phyloP scores from a whole-genome alignment of 192 early-diverging fungal genomes.

The Entomortierella lignicola region DNA sequence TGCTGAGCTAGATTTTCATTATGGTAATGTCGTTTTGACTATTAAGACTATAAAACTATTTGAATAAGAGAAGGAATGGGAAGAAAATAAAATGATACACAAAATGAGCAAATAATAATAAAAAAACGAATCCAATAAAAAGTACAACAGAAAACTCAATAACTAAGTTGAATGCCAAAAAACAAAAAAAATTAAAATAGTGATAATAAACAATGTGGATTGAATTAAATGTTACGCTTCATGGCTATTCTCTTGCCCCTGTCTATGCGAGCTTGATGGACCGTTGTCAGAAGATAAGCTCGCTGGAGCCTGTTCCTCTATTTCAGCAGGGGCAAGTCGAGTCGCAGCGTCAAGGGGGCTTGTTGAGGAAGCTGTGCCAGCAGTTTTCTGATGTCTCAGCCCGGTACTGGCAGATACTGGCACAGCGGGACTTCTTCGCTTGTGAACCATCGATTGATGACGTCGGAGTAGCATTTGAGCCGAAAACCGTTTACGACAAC shows the following conservation, averaged over 20 bases:
- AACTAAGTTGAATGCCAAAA: too few species aligned
- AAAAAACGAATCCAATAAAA: too few species aligned
- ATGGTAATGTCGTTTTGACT: too few species aligned
- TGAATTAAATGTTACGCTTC: not conserved
- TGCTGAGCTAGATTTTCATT: too few species aligned
- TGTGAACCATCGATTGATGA: conserved; percentile 53
- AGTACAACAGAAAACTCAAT: too few species aligned
- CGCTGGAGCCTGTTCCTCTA: not conserved
- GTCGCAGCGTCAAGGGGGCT: not conserved
- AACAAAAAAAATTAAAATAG: not conserved
- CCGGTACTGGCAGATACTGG: conserved; percentile 16
- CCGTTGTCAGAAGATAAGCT: not conserved
- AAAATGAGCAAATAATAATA: too few species aligned
- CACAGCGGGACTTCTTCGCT: conserved; percentile 33
- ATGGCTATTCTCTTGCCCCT: not conserved
- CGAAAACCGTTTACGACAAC: conserved; percentile 51
- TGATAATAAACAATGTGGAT: not conserved
- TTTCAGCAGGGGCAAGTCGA: conserved; percentile 3
- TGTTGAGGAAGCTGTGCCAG: not conserved
- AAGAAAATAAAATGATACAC: too few species aligned
- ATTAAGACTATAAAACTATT: too few species aligned
- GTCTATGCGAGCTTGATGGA: not conserved
- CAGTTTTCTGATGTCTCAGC: conserved; percentile 4
- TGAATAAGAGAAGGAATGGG: too few species aligned
- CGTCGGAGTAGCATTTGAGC: conserved; percentile 51